A percentile compares a stretch with the other conserved stretches of the same genome.
phyloP scores from a whole-genome alignment of 108 stramenopile species.

The Skeletonema tropicum region DNA sequence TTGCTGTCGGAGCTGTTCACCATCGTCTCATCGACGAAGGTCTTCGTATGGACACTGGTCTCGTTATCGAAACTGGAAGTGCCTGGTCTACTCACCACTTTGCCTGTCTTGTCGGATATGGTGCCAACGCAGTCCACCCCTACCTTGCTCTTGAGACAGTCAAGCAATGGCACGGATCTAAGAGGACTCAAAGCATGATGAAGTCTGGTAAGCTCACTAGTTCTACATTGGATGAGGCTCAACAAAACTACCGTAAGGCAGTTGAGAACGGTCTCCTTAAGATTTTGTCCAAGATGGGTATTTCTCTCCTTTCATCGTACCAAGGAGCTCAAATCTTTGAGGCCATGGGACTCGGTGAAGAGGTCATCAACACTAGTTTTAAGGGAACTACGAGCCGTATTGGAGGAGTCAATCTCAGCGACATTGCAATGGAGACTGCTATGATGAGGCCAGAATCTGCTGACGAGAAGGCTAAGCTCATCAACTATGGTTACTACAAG shows the following conservation, averaged over 20 bases:
- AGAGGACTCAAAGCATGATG: constrained; percentile 88
- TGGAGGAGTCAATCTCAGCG: constrained; percentile 75
- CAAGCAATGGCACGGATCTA: constrained; percentile 82
- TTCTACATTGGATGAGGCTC: constrained; percentile 78
- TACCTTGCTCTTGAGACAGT: constrained; percentile 95
- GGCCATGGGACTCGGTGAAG: constrained; percentile 90
- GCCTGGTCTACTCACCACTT: constrained; percentile 96
- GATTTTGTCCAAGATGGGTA: constrained; percentile 96
- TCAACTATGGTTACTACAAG: constrained; percentile 93
- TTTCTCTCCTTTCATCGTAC: constrained; percentile 92
- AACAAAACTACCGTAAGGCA: constrained; percentile 91
- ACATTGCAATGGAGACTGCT: constrained; percentile 83
- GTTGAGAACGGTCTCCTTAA: constrained; percentile 93
- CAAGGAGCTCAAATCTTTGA: constrained; percentile 97
- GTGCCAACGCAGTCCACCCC: constrained; percentile 95
- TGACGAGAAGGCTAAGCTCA: constrained; percentile 74
- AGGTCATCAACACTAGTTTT: constrained; percentile 90
- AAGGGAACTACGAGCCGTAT: constrained; percentile 95
- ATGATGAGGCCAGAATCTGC: constrained; percentile 86
- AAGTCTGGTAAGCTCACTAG: constrained; percentile 76
- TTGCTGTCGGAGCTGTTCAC: constrained; percentile 96
- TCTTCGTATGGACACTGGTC: constrained; percentile 90
- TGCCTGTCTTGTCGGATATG: constrained; percentile 94
- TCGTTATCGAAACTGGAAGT: constrained; percentile 92
- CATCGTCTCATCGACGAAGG: constrained; percentile 93